These are phyloP conservation scores for Lanzia echinophila DNA, from an alignment of 2,329 filamentous ascomycete species.

Conservation along the genomic window DNA sequence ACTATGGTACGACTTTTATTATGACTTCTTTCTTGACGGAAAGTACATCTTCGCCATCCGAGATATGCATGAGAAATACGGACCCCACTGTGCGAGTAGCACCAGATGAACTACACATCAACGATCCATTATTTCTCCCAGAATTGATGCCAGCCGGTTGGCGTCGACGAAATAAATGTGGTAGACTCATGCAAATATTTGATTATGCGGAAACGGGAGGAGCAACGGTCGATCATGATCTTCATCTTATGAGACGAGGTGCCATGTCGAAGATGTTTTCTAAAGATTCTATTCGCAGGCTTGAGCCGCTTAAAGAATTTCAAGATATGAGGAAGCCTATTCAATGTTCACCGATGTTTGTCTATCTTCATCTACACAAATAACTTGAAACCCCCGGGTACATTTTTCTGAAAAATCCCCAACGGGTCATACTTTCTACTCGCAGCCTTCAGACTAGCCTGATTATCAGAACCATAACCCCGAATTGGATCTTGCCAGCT, in stretches of 20 bases:
- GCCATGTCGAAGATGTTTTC: background rate
- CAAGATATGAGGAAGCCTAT: no score
- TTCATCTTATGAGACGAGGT: background rate
- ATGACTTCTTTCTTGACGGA: slow-evolving; percentile 39
- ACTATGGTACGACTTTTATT: slow-evolving; percentile 32
- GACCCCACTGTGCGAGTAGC: slow-evolving; percentile 31
- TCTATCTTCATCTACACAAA: no score
- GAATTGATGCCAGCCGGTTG: background rate
- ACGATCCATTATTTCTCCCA: slow-evolving; percentile 29
- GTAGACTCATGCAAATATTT: slow-evolving; percentile 21
- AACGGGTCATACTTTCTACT: slow-evolving; percentile 33
- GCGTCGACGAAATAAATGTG: slow-evolving; percentile 8
- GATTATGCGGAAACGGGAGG: background rate
- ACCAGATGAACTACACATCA: slow-evolving; percentile 36
- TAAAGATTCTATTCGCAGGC: no score
- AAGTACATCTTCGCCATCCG: slow-evolving; percentile 27
- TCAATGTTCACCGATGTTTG: no score
- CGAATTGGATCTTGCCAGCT: slow-evolving; percentile 35
- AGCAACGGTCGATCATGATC: background rate
- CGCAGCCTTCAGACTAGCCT: slow-evolving; percentile 28
- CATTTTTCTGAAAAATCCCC: slow-evolving; percentile 32
- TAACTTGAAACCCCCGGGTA: slow-evolving; percentile 27
- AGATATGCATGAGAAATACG: slow-evolving; percentile 36
- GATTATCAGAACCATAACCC: slow-evolving; percentile 36
- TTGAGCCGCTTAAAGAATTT: no score